Conservation (phyloP, 148 eudicot species). For the Bassia scoparia region DNA sequence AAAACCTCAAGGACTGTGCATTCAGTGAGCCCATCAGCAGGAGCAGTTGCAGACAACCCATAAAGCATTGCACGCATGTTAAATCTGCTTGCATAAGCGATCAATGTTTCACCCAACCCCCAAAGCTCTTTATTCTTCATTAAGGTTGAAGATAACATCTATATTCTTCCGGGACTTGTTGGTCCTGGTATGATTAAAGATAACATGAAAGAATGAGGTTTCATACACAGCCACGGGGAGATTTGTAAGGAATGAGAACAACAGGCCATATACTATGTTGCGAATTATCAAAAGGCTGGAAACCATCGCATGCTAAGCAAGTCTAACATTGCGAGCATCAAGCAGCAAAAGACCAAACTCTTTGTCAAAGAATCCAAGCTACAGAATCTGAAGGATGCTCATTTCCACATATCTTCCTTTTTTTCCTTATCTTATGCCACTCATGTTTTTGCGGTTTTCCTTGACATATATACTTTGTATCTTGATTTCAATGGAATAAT, state of each 20-base stretch:
- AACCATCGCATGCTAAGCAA: neutral
- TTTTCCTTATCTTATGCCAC: constrained; percentile 1
- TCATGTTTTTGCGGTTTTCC: constrained; percentile 24
- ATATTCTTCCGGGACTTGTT: neutral
- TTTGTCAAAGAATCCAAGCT: no score
- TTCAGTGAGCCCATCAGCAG: no score
- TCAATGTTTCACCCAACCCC: neutral
- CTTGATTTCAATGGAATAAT: constrained; percentile 32
- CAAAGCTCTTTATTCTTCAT: neutral
- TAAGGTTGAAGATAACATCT: neutral
- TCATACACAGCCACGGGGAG: neutral
- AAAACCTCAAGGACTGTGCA: no score
- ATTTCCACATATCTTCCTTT: no score
- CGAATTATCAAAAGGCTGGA: neutral
- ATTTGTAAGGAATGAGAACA: neutral
- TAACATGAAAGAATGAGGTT: neutral
- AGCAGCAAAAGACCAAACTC: no score
- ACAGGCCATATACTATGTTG: neutral
- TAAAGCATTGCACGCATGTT: neutral
- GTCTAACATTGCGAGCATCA: neutral
- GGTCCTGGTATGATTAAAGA: no score
- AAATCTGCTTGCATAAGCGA: no score
- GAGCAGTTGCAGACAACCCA: no score
- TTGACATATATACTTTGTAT: constrained; percentile 22
- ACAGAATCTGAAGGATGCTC: no score